A percentile compares a stretch with the other conserved stretches of the same genome.
phyloP scores from a whole-genome alignment of 2,329 filamentous ascomycete genomes.

The Didymosphaeria variabile region DNA sequence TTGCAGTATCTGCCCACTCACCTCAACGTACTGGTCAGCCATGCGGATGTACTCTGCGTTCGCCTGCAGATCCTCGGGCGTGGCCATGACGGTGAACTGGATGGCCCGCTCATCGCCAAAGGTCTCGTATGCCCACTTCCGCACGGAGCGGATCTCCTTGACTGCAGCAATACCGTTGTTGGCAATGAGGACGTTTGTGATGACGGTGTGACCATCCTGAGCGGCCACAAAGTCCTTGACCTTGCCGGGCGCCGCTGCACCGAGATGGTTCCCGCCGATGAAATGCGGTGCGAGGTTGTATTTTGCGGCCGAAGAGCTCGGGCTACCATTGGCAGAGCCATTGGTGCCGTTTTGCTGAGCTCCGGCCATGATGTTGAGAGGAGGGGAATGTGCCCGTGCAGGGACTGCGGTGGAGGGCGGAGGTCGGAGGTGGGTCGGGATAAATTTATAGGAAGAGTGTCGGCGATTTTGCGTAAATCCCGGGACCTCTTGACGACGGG shows the following conservation, averaged over 20 bases:
- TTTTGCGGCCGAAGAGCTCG: slow-evolving; percentile 78
- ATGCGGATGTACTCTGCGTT: slow-evolving; percentile 99
- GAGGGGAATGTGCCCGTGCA: slow-evolving; percentile 35
- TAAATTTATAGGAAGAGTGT: slow-evolving; percentile 34
- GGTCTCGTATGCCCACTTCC: slow-evolving; percentile 99
- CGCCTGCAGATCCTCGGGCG: slow-evolving; percentile 94
- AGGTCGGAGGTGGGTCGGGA: slow-evolving; percentile 30
- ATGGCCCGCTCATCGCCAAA: slow-evolving; percentile 98
- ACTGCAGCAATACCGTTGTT: slow-evolving; percentile 99
- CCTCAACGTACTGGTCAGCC: slow-evolving; percentile 98
- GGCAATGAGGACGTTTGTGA: slow-evolving; percentile 97
- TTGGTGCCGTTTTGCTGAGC: slow-evolving; percentile 46
- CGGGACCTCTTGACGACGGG: slow-evolving; percentile 10
- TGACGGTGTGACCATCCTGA: slow-evolving; percentile 95
- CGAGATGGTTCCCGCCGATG: slow-evolving; percentile 91
- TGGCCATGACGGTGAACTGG: slow-evolving; percentile 99
- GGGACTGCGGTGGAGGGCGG: slow-evolving; percentile 26
- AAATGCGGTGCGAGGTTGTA: slow-evolving; percentile 90
- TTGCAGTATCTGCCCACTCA: slow-evolving; percentile 41
- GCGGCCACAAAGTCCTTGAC: slow-evolving; percentile 96
- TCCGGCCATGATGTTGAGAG: slow-evolving; percentile 44
- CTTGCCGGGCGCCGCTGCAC: slow-evolving; percentile 80
- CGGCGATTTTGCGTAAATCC: slow-evolving; percentile 8
- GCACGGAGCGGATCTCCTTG: slow-evolving; percentile 98
- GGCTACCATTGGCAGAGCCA: slow-evolving; percentile 61